Percentiles rank a stretch among this genome's conserved stretches.
These are phyloP conservation scores for Fusarium temperatum DNA, from an alignment of 2,329 filamentous ascomycete genomes.

Conservation along the genomic window DNA sequence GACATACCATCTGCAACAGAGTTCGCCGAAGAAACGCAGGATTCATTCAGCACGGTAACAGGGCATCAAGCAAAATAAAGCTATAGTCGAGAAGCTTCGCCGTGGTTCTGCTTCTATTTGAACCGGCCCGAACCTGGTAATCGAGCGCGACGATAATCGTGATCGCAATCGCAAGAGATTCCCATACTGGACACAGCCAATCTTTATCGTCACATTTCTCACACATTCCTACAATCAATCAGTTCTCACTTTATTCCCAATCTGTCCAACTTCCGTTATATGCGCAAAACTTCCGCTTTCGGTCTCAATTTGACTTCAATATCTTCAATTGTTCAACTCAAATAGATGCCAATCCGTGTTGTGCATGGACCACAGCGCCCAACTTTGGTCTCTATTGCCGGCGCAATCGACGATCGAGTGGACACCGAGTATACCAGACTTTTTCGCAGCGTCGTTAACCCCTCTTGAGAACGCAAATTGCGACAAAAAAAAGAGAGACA, in stretches of 20 bases:
- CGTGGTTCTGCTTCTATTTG: slow-evolving; percentile 8
- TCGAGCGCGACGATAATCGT: not conserved
- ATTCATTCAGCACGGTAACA: not conserved
- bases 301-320: not conserved
- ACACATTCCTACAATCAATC: not conserved
- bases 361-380: slow-evolving; percentile 26
- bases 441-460: not conserved
- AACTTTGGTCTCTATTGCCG: not conserved
- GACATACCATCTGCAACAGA: not conserved
- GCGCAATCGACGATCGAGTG: slow-evolving; percentile 25
- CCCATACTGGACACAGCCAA: not conserved
- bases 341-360: slow-evolving; percentile 8
- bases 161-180: not conserved
- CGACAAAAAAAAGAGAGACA: not conserved
- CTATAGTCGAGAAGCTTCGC: slow-evolving; percentile 15
- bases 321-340: slow-evolving; percentile 6
- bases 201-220: not conserved
- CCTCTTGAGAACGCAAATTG: not conserved
- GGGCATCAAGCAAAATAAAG: not conserved
- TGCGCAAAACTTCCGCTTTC: slow-evolving; percentile 2
- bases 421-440: not conserved
- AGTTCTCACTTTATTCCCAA: not conserved
- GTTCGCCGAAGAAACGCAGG: not conserved
- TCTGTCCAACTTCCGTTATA: not conserved
- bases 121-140: not conserved